A percentile compares a stretch with the other conserved stretches of the same genome.
Conservation (phyloP, 2,329 filamentous ascomycete genomes). For the Verruconis gallopava region DNA sequence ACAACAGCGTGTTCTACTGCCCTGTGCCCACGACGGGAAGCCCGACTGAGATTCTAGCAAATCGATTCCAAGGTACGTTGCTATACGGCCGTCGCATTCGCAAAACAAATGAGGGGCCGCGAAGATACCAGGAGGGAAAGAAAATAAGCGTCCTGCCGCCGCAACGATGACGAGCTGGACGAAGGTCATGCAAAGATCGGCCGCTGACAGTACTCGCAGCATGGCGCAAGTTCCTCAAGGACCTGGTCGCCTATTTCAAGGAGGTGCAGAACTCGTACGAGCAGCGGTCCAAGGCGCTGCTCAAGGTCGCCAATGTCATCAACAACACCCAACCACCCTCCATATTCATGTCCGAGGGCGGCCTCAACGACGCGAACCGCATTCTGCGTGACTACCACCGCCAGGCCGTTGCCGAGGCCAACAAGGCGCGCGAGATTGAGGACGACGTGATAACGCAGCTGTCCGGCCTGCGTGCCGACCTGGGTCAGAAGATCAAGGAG, state of each 20-base stretch:
- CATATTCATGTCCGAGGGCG: slow-evolving; percentile 64
- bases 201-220: slow-evolving; percentile 35
- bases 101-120: too few species aligned
- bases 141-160: neutral
- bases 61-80: slow-evolving; percentile 69
- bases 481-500: slow-evolving; percentile 95
- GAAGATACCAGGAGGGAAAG: neutral
- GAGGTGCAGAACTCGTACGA: slow-evolving; percentile 88
- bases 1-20: slow-evolving; percentile 75
- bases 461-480: slow-evolving; percentile 71
- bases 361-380: slow-evolving; percentile 76
- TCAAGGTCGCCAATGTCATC: slow-evolving; percentile 72
- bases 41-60: slow-evolving; percentile 77
- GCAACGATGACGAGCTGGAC: too few species aligned
- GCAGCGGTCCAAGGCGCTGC: slow-evolving; percentile 62
- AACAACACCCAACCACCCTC: slow-evolving; percentile 66
- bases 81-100: too few species aligned
- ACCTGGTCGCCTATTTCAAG: slow-evolving; percentile 84
- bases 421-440: slow-evolving; percentile 83
- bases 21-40: slow-evolving; percentile 79
- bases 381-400: slow-evolving; percentile 76
- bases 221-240: slow-evolving; percentile 92
- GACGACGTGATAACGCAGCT: slow-evolving; percentile 81
- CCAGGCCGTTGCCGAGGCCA: slow-evolving; percentile 63
- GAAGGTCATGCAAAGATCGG: neutral